Evolutionary conservation across 2,329 filamentous ascomycete genomes (phyloP).

Genomic region (Orbilia javanica): DNA sequence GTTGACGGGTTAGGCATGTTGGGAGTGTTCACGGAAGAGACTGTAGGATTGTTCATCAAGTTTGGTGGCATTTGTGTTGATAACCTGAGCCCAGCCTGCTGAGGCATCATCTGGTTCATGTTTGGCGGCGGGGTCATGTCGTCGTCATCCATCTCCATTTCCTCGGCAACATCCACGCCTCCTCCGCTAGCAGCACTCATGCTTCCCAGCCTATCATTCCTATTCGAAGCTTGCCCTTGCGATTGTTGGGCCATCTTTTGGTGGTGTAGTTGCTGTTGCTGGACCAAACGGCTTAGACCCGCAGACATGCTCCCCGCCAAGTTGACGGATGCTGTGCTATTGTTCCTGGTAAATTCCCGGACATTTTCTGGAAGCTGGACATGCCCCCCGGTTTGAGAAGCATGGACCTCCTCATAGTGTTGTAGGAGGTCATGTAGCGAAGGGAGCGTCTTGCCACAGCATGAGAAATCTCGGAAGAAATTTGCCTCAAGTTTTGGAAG

Average conservation of each 20-base stretch:
- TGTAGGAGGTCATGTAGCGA: slow-evolving; percentile 94
- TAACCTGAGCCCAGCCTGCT: slow-evolving; percentile 72
- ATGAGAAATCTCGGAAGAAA: slow-evolving; percentile 97
- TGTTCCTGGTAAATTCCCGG: slow-evolving; percentile 65
- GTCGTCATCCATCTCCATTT: slow-evolving; percentile 95
- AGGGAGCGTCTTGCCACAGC: slow-evolving; percentile 88
- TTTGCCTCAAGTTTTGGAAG: slow-evolving; percentile 95
- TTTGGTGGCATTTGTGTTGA: slow-evolving; percentile 70
- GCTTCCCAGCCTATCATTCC: slow-evolving; percentile 59
- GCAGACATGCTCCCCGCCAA: slow-evolving; percentile 68
- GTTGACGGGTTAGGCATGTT: slow-evolving; percentile 77
- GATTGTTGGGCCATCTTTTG: slow-evolving; percentile 58
- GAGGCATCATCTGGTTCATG: slow-evolving; percentile 70
- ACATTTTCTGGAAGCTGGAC: slow-evolving; percentile 57
- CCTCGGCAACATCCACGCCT: slow-evolving; percentile 82
- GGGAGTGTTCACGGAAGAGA: slow-evolving; percentile 96
- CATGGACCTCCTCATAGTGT: slow-evolving; percentile 96
- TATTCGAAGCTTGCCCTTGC: slow-evolving; percentile 50
- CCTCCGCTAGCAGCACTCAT: slow-evolving; percentile 68
- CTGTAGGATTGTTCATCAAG: slow-evolving; percentile 68
- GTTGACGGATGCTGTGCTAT: slow-evolving; percentile 67
- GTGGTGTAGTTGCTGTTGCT: slow-evolving; percentile 65
- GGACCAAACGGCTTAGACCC: slow-evolving; percentile 62
- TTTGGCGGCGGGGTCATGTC: slow-evolving; percentile 62
- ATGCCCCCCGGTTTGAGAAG: slow-evolving; percentile 71